Percentiles rank a stretch among this genome's conserved stretches.
Evolutionary conservation across 2,329 filamentous ascomycete genomes (phyloP).

Genomic region (Penicillium olsonii): DNA sequence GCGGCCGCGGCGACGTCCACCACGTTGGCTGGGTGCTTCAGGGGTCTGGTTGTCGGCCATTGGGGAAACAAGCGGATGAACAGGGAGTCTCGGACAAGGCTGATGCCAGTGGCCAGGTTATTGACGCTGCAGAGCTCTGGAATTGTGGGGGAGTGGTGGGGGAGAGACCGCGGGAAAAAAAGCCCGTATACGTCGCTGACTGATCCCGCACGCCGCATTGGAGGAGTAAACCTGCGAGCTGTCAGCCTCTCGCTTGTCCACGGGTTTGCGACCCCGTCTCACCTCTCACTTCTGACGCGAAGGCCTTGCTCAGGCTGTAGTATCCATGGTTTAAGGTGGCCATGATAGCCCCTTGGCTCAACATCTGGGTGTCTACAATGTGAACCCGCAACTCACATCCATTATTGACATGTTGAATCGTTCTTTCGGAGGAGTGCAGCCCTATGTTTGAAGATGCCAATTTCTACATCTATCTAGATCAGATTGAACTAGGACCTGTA

Average conservation of each 20-base stretch:
- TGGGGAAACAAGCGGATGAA: constrained; percentile 2
- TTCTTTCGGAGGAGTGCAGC: not conserved
- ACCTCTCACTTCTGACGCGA: not conserved
- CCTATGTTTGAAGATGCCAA: not conserved
- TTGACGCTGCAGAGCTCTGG: constrained; percentile 9
- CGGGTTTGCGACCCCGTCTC: no score
- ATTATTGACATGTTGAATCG: no score
- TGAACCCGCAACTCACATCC: not conserved
- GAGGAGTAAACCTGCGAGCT: not conserved
- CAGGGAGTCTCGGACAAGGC: constrained; percentile 9
- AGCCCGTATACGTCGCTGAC: constrained; percentile 22
- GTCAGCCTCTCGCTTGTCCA: no score
- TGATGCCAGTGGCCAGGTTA: constrained; percentile 10
- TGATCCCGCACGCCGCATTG: constrained; percentile 19
- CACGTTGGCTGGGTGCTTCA: constrained; percentile 41
- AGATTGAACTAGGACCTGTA: constrained; percentile 4
- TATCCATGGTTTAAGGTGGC: not conserved
- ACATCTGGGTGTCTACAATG: not conserved
- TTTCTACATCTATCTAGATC: not conserved
- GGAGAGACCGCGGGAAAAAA: constrained; percentile 18
- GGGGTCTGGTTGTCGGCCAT: constrained; percentile 36
- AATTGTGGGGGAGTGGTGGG: constrained; percentile 16
- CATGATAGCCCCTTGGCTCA: not conserved
- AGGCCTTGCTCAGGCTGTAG: no score
- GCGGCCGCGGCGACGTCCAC: constrained; percentile 43